These are phyloP conservation scores for Galeopsis tetrahit DNA, from an alignment of 257 asterid genomes.

Conservation along the genomic window DNA sequence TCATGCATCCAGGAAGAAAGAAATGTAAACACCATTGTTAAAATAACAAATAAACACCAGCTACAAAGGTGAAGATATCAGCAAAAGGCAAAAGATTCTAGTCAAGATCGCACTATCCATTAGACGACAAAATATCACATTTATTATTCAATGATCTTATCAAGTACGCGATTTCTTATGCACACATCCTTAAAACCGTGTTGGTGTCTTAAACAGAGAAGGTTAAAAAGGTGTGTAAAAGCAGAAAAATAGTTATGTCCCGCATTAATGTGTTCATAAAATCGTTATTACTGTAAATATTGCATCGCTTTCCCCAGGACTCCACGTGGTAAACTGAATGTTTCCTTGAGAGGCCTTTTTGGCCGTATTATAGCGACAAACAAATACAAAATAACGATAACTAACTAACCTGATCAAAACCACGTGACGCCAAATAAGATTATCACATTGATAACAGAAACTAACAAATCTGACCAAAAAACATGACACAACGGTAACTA, in stretches of 20 bases:
- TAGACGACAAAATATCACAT: not conserved
- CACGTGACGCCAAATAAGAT: slow-evolving; percentile 6
- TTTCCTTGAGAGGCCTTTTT: not conserved
- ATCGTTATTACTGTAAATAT: not conserved
- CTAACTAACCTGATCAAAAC: slow-evolving; percentile 19
- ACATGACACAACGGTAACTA: not conserved
- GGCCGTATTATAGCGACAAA: not conserved
- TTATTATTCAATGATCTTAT: not conserved
- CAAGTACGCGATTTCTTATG: not conserved
- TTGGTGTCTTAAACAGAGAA: not conserved
- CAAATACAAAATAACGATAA: not conserved
- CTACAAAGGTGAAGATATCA: not conserved
- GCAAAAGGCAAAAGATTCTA: not conserved
- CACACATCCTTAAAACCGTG: not conserved
- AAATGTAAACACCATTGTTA: not conserved
- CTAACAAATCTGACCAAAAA: not conserved
- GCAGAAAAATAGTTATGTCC: not conserved
- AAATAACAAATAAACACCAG: too few species aligned
- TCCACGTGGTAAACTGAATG: slow-evolving; percentile 30
- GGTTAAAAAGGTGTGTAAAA: not conserved
- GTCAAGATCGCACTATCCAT: not conserved
- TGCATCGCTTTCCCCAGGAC: slow-evolving; percentile 7
- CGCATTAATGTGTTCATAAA: not conserved
- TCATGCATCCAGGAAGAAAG: not conserved
- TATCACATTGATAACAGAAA: not conserved